Evolutionary conservation across 176 grass and related monocot genomes (phyloP).

Genomic region (Poa pratensis): DNA sequence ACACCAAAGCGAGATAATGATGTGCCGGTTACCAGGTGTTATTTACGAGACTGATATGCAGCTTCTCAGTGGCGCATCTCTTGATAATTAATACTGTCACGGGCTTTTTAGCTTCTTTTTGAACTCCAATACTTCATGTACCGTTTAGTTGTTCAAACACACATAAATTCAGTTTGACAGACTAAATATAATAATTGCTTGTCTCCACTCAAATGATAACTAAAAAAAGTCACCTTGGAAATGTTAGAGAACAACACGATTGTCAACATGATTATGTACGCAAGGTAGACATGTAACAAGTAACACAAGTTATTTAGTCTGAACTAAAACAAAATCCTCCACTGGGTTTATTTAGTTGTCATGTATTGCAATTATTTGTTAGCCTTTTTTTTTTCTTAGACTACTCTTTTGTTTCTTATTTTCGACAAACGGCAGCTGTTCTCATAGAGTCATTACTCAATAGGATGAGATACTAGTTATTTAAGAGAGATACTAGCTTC

Average conservation of each 20-base stretch:
- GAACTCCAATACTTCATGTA: background rate
- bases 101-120: background rate
- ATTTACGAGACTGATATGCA: background rate
- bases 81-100: background rate
- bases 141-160: background rate
- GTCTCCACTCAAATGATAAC: conserved; percentile 3
- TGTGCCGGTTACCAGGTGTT: conserved; percentile 14
- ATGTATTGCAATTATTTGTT: background rate
- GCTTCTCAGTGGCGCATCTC: background rate
- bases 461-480: conserved; percentile 14
- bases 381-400: background rate
- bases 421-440: background rate
- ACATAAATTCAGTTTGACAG: conserved; percentile 12
- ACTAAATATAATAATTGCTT: background rate
- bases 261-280: background rate
- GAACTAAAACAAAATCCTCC: background rate
- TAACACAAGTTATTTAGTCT: background rate
- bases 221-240: background rate
- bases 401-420: background rate
- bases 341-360: too few species aligned
- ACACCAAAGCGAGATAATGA: background rate
- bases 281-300: background rate
- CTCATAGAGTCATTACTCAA: background rate
- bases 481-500: background rate
- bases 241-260: background rate